Conservation (phyloP, 2,329 filamentous ascomycete genomes). For the Hypoxylon sp. region DNA sequence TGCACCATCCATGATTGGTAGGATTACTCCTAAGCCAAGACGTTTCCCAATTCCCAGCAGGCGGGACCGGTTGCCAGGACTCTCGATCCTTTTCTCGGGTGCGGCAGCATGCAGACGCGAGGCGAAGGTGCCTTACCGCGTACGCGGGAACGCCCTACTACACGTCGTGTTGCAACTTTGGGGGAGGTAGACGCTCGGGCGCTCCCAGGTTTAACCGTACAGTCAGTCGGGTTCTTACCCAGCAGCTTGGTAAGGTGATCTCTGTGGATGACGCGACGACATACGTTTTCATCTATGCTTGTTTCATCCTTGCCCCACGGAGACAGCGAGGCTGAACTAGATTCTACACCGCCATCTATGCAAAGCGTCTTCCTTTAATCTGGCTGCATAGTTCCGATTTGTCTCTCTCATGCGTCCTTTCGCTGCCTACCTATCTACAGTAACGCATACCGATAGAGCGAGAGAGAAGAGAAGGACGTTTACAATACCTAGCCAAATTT, state of each 20-base stretch:
- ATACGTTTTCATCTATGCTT: constrained; percentile 19
- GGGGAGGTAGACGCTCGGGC: constrained; percentile 23
- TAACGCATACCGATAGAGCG: constrained; percentile 27
- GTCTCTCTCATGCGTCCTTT: constrained; percentile 17
- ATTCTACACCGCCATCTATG: constrained; percentile 10
- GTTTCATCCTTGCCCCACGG: constrained; percentile 13
- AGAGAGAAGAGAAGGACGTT: too few relatives aligned
- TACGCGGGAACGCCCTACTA: constrained; percentile 33
- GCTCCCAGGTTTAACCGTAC: constrained; percentile 21
- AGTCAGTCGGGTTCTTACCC: constrained; percentile 27
- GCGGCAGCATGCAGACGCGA: constrained; percentile 37
- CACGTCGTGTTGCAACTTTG: constrained; percentile 21
- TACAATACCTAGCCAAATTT: too few relatives aligned
- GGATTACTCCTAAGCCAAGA: constrained; percentile 26
- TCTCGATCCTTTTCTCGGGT: constrained; percentile 29
- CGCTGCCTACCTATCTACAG: constrained; percentile 14
- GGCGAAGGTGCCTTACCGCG: constrained; percentile 36
- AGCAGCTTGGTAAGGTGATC: constrained; percentile 33
- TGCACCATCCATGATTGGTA: constrained; percentile 29
- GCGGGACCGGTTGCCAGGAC: constrained; percentile 26
- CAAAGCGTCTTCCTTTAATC: not conserved
- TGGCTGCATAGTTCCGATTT: constrained; percentile 9
- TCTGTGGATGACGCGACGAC: constrained; percentile 20
- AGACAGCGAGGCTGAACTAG: not conserved
- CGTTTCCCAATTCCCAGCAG: constrained; percentile 25